Base-by-base conservation (phyloP, 164 flowering plant genomes). In the Stephania yunnanensis region DNA sequence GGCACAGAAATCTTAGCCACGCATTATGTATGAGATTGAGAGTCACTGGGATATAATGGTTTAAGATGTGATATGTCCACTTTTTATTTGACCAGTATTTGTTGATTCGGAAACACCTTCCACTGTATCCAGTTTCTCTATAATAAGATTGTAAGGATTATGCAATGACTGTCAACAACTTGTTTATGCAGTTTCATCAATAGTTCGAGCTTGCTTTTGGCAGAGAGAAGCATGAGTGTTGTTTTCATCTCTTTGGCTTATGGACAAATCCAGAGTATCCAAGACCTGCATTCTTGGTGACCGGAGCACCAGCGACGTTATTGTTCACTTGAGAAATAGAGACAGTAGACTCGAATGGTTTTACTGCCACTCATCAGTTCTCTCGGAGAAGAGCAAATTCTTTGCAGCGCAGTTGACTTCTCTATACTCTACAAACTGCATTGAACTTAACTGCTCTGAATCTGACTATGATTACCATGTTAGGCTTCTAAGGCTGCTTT, bases 361-460 rank as follows among this genome's bases (percentile, higher is more conserved):
- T 80, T 79, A 79, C 73, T 79, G 82, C 61, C 86, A 87, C 77
- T 85, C 91, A 11, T 81, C 79, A 36, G 63, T 85, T 73, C 87
- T 91, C 65, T 76, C 20, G 68, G 73, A 72, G 63, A 87, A 85
- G 80, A 87, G 92, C 82, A 84, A 83, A 69, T 83, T 80, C 79
- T 86, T 86, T 77, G 85, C 87, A 25, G 83, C 81, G 63, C 73
- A 22, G 75, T 74, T 84, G 10, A 79, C 82, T 7, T 46, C 19
- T 63, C 71, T 73, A 1, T 75, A 80, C 19, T 74, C 82, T 25
- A 58, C 74, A 63, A 22, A 71, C 71, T 79, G 72, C 79, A 73
- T 89, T 75, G 87, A 86, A 71, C 77, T 87, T 80, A 68, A 79
- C 46, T 87, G 90, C 83, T 79, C 87, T 46, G 81, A 82, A 67